Evolutionary conservation across 495 filamentous ascomycete genomes (phyloP).

Genomic region (Xanthoparmelia taractica): DNA sequence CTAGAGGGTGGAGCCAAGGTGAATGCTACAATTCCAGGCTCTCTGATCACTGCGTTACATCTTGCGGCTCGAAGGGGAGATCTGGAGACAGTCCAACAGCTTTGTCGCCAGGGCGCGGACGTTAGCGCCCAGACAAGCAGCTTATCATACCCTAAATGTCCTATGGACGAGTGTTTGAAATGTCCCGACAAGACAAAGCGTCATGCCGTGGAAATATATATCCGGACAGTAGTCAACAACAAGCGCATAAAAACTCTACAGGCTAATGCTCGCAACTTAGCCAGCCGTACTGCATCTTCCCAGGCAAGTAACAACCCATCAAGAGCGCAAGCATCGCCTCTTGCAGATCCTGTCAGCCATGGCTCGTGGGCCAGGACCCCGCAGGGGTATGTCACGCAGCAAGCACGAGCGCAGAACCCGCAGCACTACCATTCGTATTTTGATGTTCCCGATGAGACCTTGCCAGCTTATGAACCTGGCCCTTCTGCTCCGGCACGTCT

Average conservation of each 20-base stretch:
- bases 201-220: neutral
- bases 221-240: neutral
- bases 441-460: neutral
- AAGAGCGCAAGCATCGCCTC: neutral
- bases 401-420: neutral
- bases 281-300: neutral
- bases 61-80: conserved; percentile 17
- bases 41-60: conserved; percentile 19
- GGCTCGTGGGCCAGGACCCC: neutral
- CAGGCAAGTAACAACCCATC: too few species aligned
- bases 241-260: neutral
- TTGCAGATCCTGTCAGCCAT: neutral
- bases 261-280: too few species aligned
- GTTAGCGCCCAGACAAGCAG: conserved; percentile 3
- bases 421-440: neutral
- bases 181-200: conserved; percentile 4
- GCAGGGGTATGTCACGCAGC: neutral
- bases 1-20: conserved; percentile 20
- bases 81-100: conserved; percentile 18
- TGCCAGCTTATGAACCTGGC: neutral
- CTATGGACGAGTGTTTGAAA: neutral
- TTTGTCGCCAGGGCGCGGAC: conserved; percentile 14
- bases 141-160: neutral
- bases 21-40: conserved; percentile 18
- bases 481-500: neutral